A percentile compares a stretch with the other conserved stretches of the same genome.
Evolutionary conservation across 2,329 filamentous ascomycete genomes (phyloP).

Genomic region (Ceratocystis ficicola): DNA sequence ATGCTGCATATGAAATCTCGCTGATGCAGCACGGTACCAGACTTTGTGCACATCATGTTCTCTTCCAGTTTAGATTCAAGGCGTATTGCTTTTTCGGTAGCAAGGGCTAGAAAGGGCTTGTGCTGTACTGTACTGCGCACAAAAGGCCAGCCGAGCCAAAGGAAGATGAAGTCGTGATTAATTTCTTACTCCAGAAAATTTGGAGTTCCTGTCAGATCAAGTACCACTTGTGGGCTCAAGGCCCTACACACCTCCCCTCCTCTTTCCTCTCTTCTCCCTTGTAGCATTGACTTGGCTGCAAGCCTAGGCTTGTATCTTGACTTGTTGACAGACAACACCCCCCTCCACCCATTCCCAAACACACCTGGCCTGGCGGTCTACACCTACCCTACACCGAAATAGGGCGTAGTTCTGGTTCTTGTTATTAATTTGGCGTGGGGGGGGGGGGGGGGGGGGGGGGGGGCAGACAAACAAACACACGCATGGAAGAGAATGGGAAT

Average conservation of each 20-base stretch:
- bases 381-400: not conserved
- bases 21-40: conserved; percentile 3
- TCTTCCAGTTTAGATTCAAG: conserved; percentile 8
- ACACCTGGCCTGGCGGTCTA: not conserved
- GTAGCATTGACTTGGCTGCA: not conserved
- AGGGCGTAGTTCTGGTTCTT: not conserved
- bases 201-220: not conserved
- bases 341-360: not conserved
- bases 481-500: not conserved
- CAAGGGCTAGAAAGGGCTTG: not conserved
- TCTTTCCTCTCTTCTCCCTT: not conserved
- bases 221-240: not conserved
- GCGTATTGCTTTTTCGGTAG: not conserved
- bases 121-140: not conserved
- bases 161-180: not conserved
- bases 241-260: not conserved
- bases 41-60: conserved; percentile 11
- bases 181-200: not conserved
- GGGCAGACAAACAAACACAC: not conserved
- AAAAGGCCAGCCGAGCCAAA: not conserved
- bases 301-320: not conserved
- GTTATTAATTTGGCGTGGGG: conserved; percentile 7
- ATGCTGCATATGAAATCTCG: conserved; percentile 8
- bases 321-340: not conserved
- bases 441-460: not conserved